A percentile compares a stretch with the other conserved stretches of the same genome.
Conservation (phyloP, 345 rosid genomes). For the Melaleuca quinquenervia region DNA sequence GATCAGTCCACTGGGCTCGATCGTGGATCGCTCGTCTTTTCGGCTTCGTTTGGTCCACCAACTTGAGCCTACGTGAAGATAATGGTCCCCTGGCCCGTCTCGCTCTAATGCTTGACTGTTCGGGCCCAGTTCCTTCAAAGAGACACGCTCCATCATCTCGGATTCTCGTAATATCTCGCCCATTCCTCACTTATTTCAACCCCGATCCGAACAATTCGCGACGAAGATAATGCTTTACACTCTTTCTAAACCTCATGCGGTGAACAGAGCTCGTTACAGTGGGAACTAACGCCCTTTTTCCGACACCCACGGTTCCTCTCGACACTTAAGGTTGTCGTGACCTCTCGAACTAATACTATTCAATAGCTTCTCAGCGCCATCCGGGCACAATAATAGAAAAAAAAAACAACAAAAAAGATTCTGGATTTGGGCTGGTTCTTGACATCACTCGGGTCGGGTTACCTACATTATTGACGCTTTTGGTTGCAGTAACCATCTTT, state of each 20-base stretch:
- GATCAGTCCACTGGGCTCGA: neutral
- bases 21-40: neutral
- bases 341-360: neutral
- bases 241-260: neutral
- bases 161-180: neutral
- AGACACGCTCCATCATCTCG: neutral
- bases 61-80: neutral
- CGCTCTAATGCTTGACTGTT: neutral
- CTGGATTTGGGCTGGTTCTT: no score
- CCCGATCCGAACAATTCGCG: neutral
- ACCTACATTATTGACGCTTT: neutral
- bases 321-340: neutral
- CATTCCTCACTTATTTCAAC: neutral
- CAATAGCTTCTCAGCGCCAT: rapidly evolving
- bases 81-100: neutral
- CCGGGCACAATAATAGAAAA: neutral
- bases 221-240: neutral
- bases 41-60: neutral
- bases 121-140: neutral
- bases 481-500: neutral
- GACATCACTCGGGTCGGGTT: neutral
- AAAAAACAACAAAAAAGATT: no score
- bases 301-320: neutral
- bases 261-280: neutral
- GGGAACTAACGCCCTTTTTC: neutral